Evolutionary conservation across 1,284 basidiomycete species (phyloP).

Genomic region (Sanghuangporus sanghuang): DNA sequence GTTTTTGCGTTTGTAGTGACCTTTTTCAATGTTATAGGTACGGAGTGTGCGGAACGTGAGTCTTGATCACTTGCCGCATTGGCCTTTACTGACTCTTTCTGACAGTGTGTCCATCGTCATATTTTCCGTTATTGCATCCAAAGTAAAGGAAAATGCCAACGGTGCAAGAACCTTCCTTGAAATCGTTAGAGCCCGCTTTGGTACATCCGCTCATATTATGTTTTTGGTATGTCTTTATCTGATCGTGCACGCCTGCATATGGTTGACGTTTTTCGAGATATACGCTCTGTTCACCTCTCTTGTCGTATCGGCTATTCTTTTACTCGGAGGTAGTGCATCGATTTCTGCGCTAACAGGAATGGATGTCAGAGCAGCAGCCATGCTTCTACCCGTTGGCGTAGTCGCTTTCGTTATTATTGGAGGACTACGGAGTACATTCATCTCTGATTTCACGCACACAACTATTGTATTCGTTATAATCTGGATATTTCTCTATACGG

Average conservation of each 20-base stretch:
- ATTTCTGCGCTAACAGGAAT: constrained; percentile 79
- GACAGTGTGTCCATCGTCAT: constrained; percentile 58
- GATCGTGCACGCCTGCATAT: constrained; percentile 60
- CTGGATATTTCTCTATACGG: constrained; percentile 39
- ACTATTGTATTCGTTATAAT: constrained; percentile 41
- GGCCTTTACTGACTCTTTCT: neutral
- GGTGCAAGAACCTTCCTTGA: constrained; percentile 52
- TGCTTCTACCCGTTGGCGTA: constrained; percentile 59
- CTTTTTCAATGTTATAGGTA: constrained; percentile 21
- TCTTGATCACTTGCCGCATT: neutral
- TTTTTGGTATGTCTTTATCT: constrained; percentile 66
- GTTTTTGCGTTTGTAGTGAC: too few relatives aligned
- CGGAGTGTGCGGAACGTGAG: constrained; percentile 49
- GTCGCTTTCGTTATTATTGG: constrained; percentile 57
- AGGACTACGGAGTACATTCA: constrained; percentile 48
- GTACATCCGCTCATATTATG: constrained; percentile 62
- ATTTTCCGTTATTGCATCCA: constrained; percentile 70
- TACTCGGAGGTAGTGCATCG: constrained; percentile 71
- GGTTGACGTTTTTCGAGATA: constrained; percentile 33
- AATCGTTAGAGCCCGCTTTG: constrained; percentile 71
- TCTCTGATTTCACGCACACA: constrained; percentile 51
- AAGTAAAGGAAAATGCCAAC: constrained; percentile 67
- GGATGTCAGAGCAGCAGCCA: constrained; percentile 77
- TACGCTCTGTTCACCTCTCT: constrained; percentile 24
- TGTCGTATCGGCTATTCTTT: constrained; percentile 11